A percentile compares a stretch with the other conserved stretches of the same genome.
These are phyloP conservation scores for Claviceps monticola DNA, from an alignment of 2,329 filamentous ascomycete genomes.

Conservation along the genomic window DNA sequence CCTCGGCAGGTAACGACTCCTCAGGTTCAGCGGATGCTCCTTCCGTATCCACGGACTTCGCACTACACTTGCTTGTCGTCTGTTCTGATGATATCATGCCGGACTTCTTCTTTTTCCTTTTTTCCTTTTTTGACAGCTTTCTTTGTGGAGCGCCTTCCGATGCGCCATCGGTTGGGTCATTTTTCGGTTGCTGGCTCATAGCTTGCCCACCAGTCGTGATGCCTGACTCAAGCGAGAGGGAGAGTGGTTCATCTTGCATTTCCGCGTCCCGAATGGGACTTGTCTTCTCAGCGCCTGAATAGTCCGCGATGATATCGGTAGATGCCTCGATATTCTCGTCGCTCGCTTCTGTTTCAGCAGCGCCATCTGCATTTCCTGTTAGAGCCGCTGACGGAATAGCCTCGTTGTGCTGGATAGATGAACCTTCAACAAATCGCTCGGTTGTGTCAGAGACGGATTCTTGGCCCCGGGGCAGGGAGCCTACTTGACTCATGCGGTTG, in stretches of 20 bases:
- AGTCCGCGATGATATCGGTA: neutral
- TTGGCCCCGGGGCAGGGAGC: neutral
- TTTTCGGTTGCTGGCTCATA: neutral
- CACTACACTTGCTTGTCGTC: neutral
- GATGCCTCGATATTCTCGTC: neutral
- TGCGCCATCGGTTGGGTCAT: neutral
- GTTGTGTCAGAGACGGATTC: neutral
- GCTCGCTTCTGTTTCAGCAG: neutral
- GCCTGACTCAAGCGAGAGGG: neutral
- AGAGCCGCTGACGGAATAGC: neutral
- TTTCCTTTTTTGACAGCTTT: constrained; percentile 17
- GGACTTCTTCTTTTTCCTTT: constrained; percentile 8
- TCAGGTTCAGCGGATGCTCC: constrained; percentile 5
- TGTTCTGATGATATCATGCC: neutral
- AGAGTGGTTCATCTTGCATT: neutral
- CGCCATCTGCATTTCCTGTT: neutral
- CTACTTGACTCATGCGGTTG: constrained; percentile 5
- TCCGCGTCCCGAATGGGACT: neutral
- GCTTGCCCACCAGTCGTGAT: neutral
- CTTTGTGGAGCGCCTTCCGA: constrained; percentile 3
- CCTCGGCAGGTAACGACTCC: constrained; percentile 9
- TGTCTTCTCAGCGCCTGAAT: neutral
- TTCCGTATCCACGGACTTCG: neutral
- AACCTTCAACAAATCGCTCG: neutral
- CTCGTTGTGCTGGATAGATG: neutral